Percentiles rank a stretch among this genome's conserved stretches.
phyloP scores from a whole-genome alignment of 768 basidiomycete species.

The Cystobasidium tubakii region DNA sequence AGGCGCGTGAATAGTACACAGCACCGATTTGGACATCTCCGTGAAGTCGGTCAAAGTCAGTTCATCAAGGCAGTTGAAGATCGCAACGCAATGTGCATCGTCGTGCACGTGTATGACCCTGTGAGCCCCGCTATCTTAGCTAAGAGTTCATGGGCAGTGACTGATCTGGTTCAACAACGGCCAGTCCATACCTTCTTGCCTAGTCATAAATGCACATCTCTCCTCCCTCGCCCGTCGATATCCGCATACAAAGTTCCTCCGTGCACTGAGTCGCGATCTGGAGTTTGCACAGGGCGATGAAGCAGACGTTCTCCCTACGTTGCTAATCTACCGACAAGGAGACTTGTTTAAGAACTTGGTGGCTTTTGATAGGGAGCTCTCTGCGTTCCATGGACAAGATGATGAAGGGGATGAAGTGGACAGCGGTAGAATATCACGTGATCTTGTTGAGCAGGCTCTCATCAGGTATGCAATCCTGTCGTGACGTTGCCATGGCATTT shows the following conservation, averaged over 20 bases:
- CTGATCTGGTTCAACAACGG: neutral
- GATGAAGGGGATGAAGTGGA: constrained; percentile 34
- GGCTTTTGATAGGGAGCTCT: constrained; percentile 41
- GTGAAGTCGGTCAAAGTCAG: constrained; percentile 43
- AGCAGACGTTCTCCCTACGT: constrained; percentile 44
- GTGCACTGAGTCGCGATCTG: constrained; percentile 40
- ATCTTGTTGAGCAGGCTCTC: constrained; percentile 19
- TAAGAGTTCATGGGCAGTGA: too few species aligned
- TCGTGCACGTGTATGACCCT: constrained; percentile 44
- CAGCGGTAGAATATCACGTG: constrained; percentile 1
- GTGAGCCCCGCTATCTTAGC: constrained; percentile 19
- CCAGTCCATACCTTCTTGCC: constrained; percentile 41
- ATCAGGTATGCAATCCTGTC: too few species aligned
- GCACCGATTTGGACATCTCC: constrained; percentile 44
- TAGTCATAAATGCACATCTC: constrained; percentile 44
- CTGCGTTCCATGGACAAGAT: constrained; percentile 3
- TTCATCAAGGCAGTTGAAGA: constrained; percentile 45
- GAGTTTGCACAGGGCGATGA: constrained; percentile 44
- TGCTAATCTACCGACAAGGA: constrained; percentile 44
- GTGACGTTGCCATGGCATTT: too few species aligned
- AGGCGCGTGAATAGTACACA: neutral
- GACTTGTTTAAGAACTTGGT: constrained; percentile 43
- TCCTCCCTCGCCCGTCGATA: constrained; percentile 41
- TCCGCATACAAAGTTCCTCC: constrained; percentile 45
- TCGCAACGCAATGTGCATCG: constrained; percentile 39